A percentile compares a stretch with the other conserved stretches of the same genome.
Conservation (phyloP, 441 rosid species). For the Eutrema salsugineum region DNA sequence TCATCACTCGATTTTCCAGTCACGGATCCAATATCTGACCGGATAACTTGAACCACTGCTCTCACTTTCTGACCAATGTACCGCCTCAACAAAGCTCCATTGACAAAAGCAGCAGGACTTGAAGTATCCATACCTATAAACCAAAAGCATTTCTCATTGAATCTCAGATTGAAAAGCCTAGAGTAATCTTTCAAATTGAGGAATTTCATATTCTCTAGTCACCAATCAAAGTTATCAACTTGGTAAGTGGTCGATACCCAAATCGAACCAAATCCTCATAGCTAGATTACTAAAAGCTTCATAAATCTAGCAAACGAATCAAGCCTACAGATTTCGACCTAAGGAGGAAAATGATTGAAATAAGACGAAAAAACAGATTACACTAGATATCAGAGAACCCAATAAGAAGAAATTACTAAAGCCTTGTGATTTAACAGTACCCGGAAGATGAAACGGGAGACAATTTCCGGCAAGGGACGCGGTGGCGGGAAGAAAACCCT, state of each 20-base stretch:
- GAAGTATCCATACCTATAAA: slow-evolving; percentile 66
- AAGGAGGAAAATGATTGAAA: neutral
- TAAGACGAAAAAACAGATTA: neutral
- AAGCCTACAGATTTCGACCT: neutral
- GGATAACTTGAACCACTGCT: slow-evolving; percentile 62
- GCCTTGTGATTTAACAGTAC: neutral
- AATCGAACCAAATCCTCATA: neutral
- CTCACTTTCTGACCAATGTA: slow-evolving; percentile 73
- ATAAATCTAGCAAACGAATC: neutral
- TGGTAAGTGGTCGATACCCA: neutral
- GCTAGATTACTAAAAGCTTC: neutral
- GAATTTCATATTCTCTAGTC: neutral
- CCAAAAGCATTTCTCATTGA: neutral
- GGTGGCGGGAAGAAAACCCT: slow-evolving; percentile 24
- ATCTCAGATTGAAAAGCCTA: neutral
- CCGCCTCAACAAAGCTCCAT: slow-evolving; percentile 58
- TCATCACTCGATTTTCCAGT: slow-evolving; percentile 78
- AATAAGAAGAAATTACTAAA: neutral
- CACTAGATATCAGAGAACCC: neutral
- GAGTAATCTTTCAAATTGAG: neutral
- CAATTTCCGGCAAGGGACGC: neutral
- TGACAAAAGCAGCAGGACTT: slow-evolving; percentile 74
- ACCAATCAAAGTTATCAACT: neutral
- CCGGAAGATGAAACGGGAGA: neutral
- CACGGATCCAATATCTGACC: slow-evolving; percentile 51